Evolutionary conservation across 176 grass and related monocot species (phyloP).

Genomic region (Triticum aestivum): IWGSC_CS_RefSeq_v2.1 NC_057808.1:542180373-542180872

Average conservation of each 20-base stretch:
- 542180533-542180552: background rate
- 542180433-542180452: too few species aligned
- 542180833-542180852: too few species aligned
- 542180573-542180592: background rate
- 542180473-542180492: background rate
- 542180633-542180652: background rate
- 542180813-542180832: too few species aligned
- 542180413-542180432: background rate
- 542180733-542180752: too few species aligned
- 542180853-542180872: too few species aligned
- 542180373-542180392: slow-evolving; percentile 75
- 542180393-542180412: slow-evolving; percentile 64
- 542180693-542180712: too few species aligned
- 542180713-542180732: too few species aligned
- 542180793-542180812: too few species aligned
- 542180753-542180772: too few species aligned
- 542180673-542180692: too few species aligned
- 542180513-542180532: background rate
- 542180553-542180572: background rate
- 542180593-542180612: background rate
- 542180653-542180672: background rate
- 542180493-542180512: background rate
- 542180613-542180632: background rate
- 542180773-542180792: too few species aligned
- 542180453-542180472: background rate